A percentile compares a stretch with the other conserved stretches of the same genome.
These are phyloP conservation scores for Pseudozyma thailandica DNA, from an alignment of 1,284 basidiomycete species.

Conservation along the genomic window DNA sequence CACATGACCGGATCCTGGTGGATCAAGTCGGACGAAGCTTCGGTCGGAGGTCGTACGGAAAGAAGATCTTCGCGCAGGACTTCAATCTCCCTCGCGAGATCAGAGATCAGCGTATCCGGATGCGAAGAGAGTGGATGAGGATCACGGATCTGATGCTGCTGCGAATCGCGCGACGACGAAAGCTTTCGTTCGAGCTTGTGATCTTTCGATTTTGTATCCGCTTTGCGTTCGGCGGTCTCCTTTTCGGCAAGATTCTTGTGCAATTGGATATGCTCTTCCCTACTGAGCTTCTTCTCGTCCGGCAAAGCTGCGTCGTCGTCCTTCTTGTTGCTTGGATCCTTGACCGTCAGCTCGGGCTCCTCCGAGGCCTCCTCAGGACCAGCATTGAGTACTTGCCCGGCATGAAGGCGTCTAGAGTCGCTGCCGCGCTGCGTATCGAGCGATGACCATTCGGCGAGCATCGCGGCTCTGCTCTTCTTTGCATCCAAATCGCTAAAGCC, in stretches of 20 bases:
- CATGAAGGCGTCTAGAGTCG: slow-evolving; percentile 14
- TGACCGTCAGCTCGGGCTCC: slow-evolving; percentile 3
- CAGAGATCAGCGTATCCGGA: slow-evolving; percentile 76
- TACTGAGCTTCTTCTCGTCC: slow-evolving; percentile 25
- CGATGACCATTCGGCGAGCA: slow-evolving; percentile 22
- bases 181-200: slow-evolving; percentile 7
- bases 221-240: slow-evolving; percentile 28
- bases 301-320: not conserved
- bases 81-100: slow-evolving; percentile 80
- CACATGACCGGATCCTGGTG: slow-evolving; percentile 72
- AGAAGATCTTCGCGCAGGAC: slow-evolving; percentile 82
- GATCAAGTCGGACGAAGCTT: slow-evolving; percentile 15
- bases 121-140: slow-evolving; percentile 78
- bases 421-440: slow-evolving; percentile 48
- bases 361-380: not conserved
- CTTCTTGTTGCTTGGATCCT: slow-evolving; percentile 5
- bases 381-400: slow-evolving; percentile 18
- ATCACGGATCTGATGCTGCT: slow-evolving; percentile 53
- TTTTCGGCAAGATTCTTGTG: slow-evolving; percentile 30
- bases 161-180: slow-evolving; percentile 15
- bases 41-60: slow-evolving; percentile 13
- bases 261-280: slow-evolving; percentile 34
- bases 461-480: slow-evolving; percentile 1
- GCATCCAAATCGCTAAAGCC: slow-evolving; percentile 15
- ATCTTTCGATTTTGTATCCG: slow-evolving; percentile 3